These are phyloP conservation scores for Fraxinus greggii DNA, from an alignment of 305 asterid species.

Conservation along the genomic window DNA sequence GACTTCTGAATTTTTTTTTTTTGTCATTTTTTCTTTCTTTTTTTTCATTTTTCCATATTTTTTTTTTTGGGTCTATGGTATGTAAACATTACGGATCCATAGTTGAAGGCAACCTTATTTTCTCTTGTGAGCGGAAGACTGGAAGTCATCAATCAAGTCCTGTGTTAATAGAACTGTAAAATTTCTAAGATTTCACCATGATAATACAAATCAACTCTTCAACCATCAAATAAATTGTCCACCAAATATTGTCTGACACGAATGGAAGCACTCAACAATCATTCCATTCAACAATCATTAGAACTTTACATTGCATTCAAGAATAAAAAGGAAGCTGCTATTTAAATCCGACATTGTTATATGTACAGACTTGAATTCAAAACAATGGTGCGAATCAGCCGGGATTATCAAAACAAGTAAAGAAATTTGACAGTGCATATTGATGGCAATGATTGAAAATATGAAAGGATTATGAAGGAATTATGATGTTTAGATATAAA, in stretches of 20 bases:
- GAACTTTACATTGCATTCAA: not conserved
- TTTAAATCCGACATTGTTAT: no score
- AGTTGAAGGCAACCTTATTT: not conserved
- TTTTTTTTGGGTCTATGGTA: not conserved
- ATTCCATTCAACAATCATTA: not conserved
- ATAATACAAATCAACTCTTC: not conserved
- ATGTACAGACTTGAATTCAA: no score
- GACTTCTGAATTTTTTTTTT: not conserved
- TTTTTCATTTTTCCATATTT: no score
- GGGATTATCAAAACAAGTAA: not conserved
- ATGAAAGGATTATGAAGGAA: no score
- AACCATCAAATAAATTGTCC: not conserved
- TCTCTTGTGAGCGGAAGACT: not conserved
- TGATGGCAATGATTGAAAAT: not conserved
- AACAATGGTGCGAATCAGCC: not conserved
- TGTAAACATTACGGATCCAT: not conserved
- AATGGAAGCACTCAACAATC: not conserved
- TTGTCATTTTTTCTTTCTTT: no score
- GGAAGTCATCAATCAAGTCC: not conserved
- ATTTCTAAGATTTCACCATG: not conserved
- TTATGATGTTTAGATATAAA: not conserved
- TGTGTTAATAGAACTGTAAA: not conserved
- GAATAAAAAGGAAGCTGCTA: not conserved
- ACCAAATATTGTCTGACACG: not conserved
- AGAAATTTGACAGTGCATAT: not conserved